Base-by-base conservation (phyloP, 495 filamentous ascomycete genomes). In the Daldinia decipiens region DNA sequence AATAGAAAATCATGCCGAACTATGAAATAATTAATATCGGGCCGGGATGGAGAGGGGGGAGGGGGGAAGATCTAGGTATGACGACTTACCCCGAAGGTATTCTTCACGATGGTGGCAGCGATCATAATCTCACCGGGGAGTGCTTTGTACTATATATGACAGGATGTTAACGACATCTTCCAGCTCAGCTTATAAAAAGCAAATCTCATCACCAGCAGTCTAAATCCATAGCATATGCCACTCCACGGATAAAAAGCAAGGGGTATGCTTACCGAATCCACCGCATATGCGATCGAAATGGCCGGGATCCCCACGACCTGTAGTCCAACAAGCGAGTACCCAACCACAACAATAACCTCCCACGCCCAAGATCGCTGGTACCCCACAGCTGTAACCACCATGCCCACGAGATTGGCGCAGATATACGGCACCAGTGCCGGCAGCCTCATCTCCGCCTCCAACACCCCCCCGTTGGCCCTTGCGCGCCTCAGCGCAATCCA, bases 361-460 rank as follows among this genome's bases (percentile, higher is more conserved):
- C 87, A 89, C 7, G 81, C 76, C 86, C 86, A 88, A 55, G 81
- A 65, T 57, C 88, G 75, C 76, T 90, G 70, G 71, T 88, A 89
- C 15, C 87, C 88, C 61, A 89, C 86, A 1, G 84, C 85, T 5
- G 85, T 83, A 52, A 90, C 74, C 40, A 88, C 84, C 72, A 88
- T 87, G 12, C 88, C 88, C 4, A 86, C 74, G 4, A 86, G 79
- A 75, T 82, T 83, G 51, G 87, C 80, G 11, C 85, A 68, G 0
- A 87, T 77, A 59, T 86, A 88, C 27, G 86, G 87, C n/a, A 87
- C 81, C 82, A 89, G 82, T 0, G 87, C 82, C 0, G 83, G 83
- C 34, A 91, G 71, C 24, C 88, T 79, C 89, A 91, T 91, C 75
- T 91, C 89, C 0, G 88, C 86, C 78, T 91, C 89, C 19, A 88